These are phyloP conservation scores for Gardenia jasminoides DNA, from an alignment of 257 asterid species.

Conservation along the genomic window DNA sequence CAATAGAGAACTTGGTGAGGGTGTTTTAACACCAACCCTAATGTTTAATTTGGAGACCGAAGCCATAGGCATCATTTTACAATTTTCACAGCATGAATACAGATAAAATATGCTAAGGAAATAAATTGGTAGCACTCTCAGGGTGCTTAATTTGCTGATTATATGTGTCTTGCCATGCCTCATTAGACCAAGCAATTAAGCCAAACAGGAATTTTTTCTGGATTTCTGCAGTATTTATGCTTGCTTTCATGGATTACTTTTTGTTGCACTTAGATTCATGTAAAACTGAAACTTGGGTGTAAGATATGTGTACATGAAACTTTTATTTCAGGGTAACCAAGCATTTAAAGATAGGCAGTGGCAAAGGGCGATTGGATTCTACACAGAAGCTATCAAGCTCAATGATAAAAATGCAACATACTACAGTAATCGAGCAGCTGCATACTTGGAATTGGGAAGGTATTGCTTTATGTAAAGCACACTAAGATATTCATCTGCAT, in stretches of 20 bases:
- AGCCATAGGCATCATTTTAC: neutral
- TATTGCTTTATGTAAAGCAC: conserved; percentile 17
- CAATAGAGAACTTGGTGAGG: neutral
- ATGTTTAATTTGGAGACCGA: neutral
- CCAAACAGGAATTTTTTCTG: neutral
- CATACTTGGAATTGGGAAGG: conserved; percentile 81
- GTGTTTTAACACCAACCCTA: neutral
- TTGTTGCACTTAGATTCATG: neutral
- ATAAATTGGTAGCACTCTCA: no score
- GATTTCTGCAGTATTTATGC: neutral
- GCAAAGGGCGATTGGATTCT: conserved; percentile 84
- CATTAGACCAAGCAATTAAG: neutral
- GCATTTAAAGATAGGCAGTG: conserved; percentile 89
- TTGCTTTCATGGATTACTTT: neutral
- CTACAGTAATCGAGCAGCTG: conserved; percentile 92
- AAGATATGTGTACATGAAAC: neutral
- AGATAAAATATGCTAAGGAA: neutral
- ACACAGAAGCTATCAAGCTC: conserved; percentile 89
- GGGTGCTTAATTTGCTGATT: neutral
- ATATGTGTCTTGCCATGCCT: neutral
- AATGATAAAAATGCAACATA: conserved; percentile 77
- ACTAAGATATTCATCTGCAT: neutral
- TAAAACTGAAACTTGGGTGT: neutral
- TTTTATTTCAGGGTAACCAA: conserved; percentile 70
- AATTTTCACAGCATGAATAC: no score